Evolutionary conservation across 768 basidiomycete species (phyloP).

Genomic region (Mycena galopus): DNA sequence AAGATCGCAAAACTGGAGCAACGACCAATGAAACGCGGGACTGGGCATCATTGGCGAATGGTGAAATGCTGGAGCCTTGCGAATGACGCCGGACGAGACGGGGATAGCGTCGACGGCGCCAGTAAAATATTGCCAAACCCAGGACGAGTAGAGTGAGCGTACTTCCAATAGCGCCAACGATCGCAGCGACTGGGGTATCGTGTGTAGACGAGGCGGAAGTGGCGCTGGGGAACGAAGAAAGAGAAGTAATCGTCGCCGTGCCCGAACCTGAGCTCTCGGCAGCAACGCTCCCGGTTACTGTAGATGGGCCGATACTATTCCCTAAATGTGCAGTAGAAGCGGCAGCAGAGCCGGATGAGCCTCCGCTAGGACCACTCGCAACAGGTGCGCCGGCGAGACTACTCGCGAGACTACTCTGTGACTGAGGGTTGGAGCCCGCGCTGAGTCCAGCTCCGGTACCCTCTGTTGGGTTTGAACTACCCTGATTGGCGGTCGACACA

Average conservation of each 20-base stretch:
- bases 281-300: not conserved
- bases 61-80: not conserved
- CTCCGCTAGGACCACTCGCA: not conserved
- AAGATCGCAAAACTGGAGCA: not conserved
- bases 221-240: not conserved
- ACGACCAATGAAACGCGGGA: not conserved
- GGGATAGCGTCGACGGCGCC: conserved; percentile 1
- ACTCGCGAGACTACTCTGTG: not conserved
- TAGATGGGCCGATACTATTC: not conserved
- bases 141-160: not conserved
- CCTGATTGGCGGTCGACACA: not conserved
- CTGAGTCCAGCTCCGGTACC: not conserved
- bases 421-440: not conserved
- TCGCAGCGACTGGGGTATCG: conserved; percentile 5
- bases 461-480: not conserved
- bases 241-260: not conserved
- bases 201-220: not conserved
- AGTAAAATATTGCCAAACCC: not conserved
- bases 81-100: not conserved
- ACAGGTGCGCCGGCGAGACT: not conserved
- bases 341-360: not conserved
- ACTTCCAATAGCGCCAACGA: not conserved
- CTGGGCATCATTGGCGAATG: not conserved
- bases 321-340: not conserved
- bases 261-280: not conserved